Conservation (phyloP, 305 asterid genomes). For the Fraxinus sp. region DNA sequence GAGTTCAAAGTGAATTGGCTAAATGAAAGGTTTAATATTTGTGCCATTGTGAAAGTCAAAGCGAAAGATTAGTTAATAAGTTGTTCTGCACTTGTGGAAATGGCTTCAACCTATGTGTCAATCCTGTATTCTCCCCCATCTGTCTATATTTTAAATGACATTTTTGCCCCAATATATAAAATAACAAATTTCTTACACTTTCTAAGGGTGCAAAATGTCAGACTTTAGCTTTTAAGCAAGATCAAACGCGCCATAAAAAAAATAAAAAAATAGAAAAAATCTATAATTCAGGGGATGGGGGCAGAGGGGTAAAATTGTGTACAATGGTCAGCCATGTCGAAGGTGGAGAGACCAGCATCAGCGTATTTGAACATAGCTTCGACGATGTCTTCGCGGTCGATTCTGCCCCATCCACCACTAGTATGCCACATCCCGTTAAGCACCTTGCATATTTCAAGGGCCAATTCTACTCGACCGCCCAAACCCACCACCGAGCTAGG, state of each 20-base stretch:
- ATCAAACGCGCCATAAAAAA: background rate
- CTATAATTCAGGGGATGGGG: no score
- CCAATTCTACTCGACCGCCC: constrained; percentile 24
- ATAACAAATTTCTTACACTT: background rate
- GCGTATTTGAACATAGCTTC: constrained; percentile 80
- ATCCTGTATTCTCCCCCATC: constrained; percentile 25
- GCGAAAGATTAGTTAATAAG: background rate
- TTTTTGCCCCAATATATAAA: constrained; percentile 21
- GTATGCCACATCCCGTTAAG: constrained; percentile 96
- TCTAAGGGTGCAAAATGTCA: background rate
- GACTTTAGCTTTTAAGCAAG: background rate
- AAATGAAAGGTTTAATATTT: constrained; percentile 31
- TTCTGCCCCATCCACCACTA: constrained; percentile 95
- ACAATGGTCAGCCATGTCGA: constrained; percentile 99
- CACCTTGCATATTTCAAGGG: constrained; percentile 75
- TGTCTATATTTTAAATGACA: constrained; percentile 14
- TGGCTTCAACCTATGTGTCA: constrained; percentile 26
- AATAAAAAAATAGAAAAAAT: background rate
- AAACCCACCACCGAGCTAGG: constrained; percentile 24
- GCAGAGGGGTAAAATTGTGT: constrained; percentile 31
- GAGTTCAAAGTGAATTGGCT: constrained; percentile 31
- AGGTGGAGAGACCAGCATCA: constrained; percentile 81
- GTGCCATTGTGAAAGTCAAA: constrained; percentile 41
- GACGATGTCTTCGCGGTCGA: constrained; percentile 81
- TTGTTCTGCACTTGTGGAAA: background rate